phyloP scores from a whole-genome alignment of 495 filamentous ascomycete species.

The Entonaema liquescens region DNA sequence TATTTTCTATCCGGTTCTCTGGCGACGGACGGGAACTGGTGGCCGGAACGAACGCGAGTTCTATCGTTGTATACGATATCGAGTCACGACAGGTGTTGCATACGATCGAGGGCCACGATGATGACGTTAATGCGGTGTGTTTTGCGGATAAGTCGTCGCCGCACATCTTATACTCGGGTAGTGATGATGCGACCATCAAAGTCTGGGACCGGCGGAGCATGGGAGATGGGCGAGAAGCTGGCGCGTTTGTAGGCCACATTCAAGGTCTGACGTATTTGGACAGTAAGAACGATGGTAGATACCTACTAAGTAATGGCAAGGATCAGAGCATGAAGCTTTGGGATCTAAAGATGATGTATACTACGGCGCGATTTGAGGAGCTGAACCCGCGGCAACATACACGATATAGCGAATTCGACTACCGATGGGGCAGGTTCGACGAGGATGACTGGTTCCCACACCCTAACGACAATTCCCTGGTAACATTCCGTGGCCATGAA shows the following conservation, averaged over 20 bases:
- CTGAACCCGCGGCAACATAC: slow-evolving; percentile 50
- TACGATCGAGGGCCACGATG: slow-evolving; percentile 76
- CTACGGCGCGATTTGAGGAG: slow-evolving; percentile 68
- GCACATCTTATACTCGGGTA: slow-evolving; percentile 95
- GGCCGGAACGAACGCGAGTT: slow-evolving; percentile 80
- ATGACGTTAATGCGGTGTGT: slow-evolving; percentile 97
- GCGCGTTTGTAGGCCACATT: slow-evolving; percentile 92
- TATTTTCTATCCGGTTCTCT: slow-evolving; percentile 93
- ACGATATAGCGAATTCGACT: slow-evolving; percentile 82
- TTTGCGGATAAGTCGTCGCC: slow-evolving; percentile 90
- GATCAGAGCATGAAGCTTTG: slow-evolving; percentile 98
- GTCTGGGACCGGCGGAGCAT: slow-evolving; percentile 96
- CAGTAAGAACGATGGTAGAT: slow-evolving; percentile 94
- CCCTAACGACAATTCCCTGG: slow-evolving; percentile 87
- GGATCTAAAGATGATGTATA: slow-evolving; percentile 88
- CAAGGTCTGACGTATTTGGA: slow-evolving; percentile 96
- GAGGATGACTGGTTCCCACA: slow-evolving; percentile 74
- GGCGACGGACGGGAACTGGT: slow-evolving; percentile 92
- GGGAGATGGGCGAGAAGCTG: slow-evolving; percentile 85
- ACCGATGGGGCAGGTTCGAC: slow-evolving; percentile 78
- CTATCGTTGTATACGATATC: slow-evolving; percentile 93
- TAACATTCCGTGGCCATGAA: slow-evolving; percentile 90
- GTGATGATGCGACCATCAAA: slow-evolving; percentile 92
- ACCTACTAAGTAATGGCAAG: slow-evolving; percentile 92
- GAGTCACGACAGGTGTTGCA: slow-evolving; percentile 78